Percentiles rank a stretch among this genome's conserved stretches.
Evolutionary conservation across 2,329 filamentous ascomycete genomes (phyloP).

Genomic region (Sporothrix pallida): DNA sequence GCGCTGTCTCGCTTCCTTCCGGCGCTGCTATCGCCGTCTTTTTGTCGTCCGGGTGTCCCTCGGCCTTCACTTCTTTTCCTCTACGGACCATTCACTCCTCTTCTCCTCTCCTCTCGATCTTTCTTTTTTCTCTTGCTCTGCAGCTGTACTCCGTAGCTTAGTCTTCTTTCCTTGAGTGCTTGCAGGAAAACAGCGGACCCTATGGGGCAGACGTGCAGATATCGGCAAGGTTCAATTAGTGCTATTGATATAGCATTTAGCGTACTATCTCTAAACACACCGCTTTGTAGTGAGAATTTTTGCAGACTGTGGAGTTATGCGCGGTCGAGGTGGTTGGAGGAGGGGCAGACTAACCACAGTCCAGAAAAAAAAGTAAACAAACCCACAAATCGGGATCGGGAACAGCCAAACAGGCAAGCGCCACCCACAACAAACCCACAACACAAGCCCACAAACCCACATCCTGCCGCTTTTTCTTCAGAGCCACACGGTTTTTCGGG

Average conservation of each 20-base stretch:
- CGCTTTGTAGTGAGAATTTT: background rate
- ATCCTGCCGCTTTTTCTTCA: background rate
- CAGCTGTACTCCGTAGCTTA: background rate
- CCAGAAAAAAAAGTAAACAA: conserved; percentile 25
- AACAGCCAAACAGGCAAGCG: conserved; percentile 16
- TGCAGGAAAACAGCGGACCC: conserved; percentile 23
- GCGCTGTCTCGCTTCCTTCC: conserved; percentile 12
- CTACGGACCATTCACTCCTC: background rate
- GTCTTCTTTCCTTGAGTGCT: conserved; percentile 24
- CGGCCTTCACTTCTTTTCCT: background rate
- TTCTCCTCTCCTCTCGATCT: background rate
- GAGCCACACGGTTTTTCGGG: conserved; percentile 14
- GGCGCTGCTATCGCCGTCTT: background rate
- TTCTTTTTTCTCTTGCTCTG: background rate
- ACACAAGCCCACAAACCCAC: conserved; percentile 4
- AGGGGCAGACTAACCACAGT: background rate
- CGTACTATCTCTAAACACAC: background rate
- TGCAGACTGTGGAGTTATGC: conserved; percentile 10
- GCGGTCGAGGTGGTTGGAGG: conserved; percentile 21
- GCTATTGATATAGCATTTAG: background rate
- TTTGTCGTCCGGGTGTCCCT: background rate
- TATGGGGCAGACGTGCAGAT: background rate
- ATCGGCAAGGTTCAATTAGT: background rate
- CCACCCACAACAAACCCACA: conserved; percentile 1
- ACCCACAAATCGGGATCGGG: conserved; percentile 20